phyloP scores from a whole-genome alignment of 2,329 filamentous ascomycete species.

The Dactylonectria macrodidyma region DNA sequence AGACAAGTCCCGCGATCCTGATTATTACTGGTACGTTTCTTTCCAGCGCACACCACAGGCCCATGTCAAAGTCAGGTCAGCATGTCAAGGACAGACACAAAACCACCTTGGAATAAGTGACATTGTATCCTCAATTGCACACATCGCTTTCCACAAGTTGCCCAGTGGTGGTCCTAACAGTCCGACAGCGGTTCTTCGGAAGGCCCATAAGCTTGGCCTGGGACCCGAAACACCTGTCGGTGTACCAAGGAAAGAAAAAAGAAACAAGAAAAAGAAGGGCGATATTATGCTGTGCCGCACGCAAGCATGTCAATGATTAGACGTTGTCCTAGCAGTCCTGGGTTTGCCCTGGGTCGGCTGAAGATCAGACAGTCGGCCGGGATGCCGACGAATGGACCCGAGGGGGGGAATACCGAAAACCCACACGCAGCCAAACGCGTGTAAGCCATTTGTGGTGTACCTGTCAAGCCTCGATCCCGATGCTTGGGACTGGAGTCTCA shows the following conservation, averaged over 20 bases:
- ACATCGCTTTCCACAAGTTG: slow-evolving; percentile 12
- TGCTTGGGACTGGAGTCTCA: slow-evolving; percentile 23
- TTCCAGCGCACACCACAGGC: slow-evolving; percentile 34
- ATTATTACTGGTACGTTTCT: slow-evolving; percentile 43
- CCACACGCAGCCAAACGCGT: slow-evolving; percentile 31
- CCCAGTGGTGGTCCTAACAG: slow-evolving; percentile 5
- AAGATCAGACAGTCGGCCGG: slow-evolving; percentile 32
- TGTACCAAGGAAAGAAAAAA: slow-evolving; percentile 8
- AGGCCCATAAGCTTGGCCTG: slow-evolving; percentile 7
- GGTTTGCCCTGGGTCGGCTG: slow-evolving; percentile 31
- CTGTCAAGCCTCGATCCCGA: slow-evolving; percentile 34
- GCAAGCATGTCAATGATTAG: slow-evolving; percentile 26
- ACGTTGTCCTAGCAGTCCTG: slow-evolving; percentile 25
- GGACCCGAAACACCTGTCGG: slow-evolving; percentile 21
- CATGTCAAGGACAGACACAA: slow-evolving; percentile 16
- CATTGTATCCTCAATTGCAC: slow-evolving; percentile 19
- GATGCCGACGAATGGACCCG: slow-evolving; percentile 32
- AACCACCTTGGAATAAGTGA: slow-evolving; percentile 4
- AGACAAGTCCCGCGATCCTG: slow-evolving; percentile 45
- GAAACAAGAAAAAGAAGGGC: slow-evolving; percentile 17
- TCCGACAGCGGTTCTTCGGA: slow-evolving; percentile 7
- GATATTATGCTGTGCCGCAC: slow-evolving; percentile 27
- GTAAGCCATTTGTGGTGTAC: slow-evolving; percentile 37
- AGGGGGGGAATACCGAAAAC: slow-evolving; percentile 35
- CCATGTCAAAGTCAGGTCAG: slow-evolving; percentile 32